phyloP scores from a whole-genome alignment of 768 basidiomycete genomes.

The Royoungia palumana region DNA sequence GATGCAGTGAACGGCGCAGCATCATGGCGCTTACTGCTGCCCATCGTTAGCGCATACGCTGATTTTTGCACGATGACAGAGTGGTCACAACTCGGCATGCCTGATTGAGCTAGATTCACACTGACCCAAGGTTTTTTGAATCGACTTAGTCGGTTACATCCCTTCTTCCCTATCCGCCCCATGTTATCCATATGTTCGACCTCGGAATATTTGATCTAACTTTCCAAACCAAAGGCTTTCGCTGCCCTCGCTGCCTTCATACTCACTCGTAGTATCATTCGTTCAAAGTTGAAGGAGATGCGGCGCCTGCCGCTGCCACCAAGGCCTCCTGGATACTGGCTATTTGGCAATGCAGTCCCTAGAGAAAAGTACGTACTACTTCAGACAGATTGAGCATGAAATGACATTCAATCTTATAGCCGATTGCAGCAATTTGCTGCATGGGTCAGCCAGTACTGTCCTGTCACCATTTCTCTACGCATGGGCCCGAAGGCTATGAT shows the following conservation, averaged over 20 bases:
- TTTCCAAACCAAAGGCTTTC: slow-evolving; percentile 16
- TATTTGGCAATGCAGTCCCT: slow-evolving; percentile 31
- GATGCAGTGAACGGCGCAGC: no score
- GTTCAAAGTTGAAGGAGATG: slow-evolving; percentile 6
- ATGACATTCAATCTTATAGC: slow-evolving; percentile 2
- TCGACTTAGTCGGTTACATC: no score
- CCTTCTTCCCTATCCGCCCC: neutral
- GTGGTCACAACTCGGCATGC: no score
- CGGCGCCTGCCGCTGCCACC: slow-evolving; percentile 26
- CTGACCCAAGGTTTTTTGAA: no score
- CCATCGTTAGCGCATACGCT: no score
- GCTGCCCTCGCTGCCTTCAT: slow-evolving; percentile 16
- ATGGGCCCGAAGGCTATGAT: slow-evolving; percentile 40
- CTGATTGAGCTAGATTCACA: no score
- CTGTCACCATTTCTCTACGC: slow-evolving; percentile 55
- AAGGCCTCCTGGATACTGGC: slow-evolving; percentile 33
- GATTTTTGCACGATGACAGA: no score
- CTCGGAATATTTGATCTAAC: neutral
- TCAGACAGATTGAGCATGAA: no score
- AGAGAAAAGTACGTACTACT: slow-evolving; percentile 22
- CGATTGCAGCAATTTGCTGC: slow-evolving; percentile 46
- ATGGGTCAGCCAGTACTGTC: slow-evolving; percentile 60
- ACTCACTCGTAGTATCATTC: slow-evolving; percentile 11
- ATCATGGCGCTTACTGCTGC: no score
- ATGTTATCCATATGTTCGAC: slow-evolving; percentile 7